Percentiles rank a stretch among this genome's conserved stretches.
Conservation (phyloP, 2,329 filamentous ascomycete species). For the Trichoderma koningii region DNA sequence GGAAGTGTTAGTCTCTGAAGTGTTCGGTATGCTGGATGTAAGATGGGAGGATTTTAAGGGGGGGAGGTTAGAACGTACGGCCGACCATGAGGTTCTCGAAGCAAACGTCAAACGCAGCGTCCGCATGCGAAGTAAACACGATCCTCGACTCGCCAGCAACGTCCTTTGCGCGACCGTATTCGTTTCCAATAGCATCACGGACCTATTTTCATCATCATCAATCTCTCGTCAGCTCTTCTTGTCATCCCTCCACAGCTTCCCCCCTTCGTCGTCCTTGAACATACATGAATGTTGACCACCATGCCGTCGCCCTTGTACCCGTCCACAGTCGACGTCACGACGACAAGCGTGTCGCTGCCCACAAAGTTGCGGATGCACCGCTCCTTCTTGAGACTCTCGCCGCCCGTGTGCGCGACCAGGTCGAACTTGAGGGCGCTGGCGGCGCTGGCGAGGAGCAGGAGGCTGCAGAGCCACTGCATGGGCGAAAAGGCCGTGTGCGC, state of each 20-base stretch:
- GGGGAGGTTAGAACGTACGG: constrained; percentile 56
- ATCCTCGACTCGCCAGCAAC: constrained; percentile 89
- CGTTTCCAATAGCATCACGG: constrained; percentile 91
- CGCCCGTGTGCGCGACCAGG: constrained; percentile 65
- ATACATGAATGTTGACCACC: constrained; percentile 88
- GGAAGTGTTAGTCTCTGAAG: too few relatives aligned
- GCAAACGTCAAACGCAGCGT: constrained; percentile 94
- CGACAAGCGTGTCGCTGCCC: constrained; percentile 85
- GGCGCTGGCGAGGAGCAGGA: constrained; percentile 57
- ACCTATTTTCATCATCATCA: constrained; percentile 59
- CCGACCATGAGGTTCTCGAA: constrained; percentile 81
- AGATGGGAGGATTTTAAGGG: too few relatives aligned
- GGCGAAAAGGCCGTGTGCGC: constrained; percentile 51
- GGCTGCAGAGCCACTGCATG: constrained; percentile 60
- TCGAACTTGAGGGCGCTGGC: constrained; percentile 88
- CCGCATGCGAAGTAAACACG: constrained; percentile 89
- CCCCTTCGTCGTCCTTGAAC: not conserved
- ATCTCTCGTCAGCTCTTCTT: not conserved
- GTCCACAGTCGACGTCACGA: constrained; percentile 86
- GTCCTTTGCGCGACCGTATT: constrained; percentile 90
- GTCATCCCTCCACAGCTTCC: not conserved
- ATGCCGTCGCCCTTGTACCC: constrained; percentile 91
- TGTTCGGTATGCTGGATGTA: too few relatives aligned
- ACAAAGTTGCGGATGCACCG: constrained; percentile 98
- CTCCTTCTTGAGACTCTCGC: constrained; percentile 63